A percentile compares a stretch with the other conserved stretches of the same genome.
phyloP scores from a whole-genome alignment of 2,329 filamentous ascomycete genomes.

The Colletotrichum somersetense region DNA sequence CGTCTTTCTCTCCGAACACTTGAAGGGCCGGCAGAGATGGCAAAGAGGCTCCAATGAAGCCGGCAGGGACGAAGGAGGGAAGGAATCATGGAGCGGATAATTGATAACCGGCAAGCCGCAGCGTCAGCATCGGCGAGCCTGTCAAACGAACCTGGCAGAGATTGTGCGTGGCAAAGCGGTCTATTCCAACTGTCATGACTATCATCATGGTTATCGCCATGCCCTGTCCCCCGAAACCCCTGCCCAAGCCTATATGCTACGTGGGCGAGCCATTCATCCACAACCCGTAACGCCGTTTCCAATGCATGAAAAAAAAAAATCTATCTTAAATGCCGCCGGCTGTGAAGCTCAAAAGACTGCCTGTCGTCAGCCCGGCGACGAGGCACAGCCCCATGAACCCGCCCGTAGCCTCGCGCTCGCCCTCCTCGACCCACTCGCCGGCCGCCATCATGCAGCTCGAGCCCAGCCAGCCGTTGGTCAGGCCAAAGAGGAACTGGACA shows the following conservation, averaged over 20 bases:
- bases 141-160: background rate
- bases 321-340: constrained; percentile 63
- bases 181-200: constrained; percentile 1
- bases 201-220: constrained; percentile 1
- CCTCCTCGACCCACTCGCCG: constrained; percentile 81
- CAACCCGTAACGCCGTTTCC: constrained; percentile 26
- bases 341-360: constrained; percentile 91
- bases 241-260: background rate
- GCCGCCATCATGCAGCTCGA: constrained; percentile 94
- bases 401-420: constrained; percentile 88
- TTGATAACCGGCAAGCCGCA: background rate
- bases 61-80: background rate
- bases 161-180: background rate
- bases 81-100: background rate
- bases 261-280: constrained; percentile 1
- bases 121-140: background rate
- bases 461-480: constrained; percentile 88
- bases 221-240: background rate
- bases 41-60: background rate
- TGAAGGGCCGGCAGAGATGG: background rate
- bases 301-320: background rate
- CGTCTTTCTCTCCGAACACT: background rate
- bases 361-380: constrained; percentile 84
- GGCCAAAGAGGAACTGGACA: constrained; percentile 86
- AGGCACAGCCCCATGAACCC: constrained; percentile 94